These are phyloP conservation scores for Cyclotella cryptica DNA, from an alignment of 108 stramenopile genomes.

Conservation along the genomic window DNA sequence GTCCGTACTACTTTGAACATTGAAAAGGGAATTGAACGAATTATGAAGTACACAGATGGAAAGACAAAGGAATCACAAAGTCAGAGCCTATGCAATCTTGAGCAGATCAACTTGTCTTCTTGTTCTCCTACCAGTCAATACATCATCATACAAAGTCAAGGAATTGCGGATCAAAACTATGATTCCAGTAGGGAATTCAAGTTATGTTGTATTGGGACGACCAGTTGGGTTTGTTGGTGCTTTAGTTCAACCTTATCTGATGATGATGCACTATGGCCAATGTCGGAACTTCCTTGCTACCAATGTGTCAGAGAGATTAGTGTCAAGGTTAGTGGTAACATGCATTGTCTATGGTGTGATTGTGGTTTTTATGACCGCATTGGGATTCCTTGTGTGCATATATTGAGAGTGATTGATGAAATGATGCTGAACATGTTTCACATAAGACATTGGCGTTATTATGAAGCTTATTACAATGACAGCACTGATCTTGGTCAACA, in stretches of 20 bases:
- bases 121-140: too few relatives aligned
- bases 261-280: not conserved
- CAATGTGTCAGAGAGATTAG: not conserved
- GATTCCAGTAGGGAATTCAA: not conserved
- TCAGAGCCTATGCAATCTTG: not conserved
- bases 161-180: too few relatives aligned
- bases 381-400: not conserved
- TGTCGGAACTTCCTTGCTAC: too few relatives aligned
- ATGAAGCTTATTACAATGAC: too few relatives aligned
- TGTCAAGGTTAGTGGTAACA: not conserved
- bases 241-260: not conserved
- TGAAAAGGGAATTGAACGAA: too few relatives aligned
- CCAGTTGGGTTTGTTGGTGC: not conserved
- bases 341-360: too few relatives aligned
- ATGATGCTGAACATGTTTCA: not conserved
- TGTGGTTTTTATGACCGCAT: too few relatives aligned
- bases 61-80: not conserved
- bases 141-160: too few relatives aligned
- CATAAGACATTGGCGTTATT: too few relatives aligned
- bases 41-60: not conserved
- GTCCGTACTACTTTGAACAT: too few relatives aligned
- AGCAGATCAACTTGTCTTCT: too few relatives aligned
- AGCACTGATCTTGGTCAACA: not conserved
- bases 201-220: not conserved
- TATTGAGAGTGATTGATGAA: not conserved